phyloP scores from a whole-genome alignment of 2,329 filamentous ascomycete genomes.

The Aspergillus unguis region DNA sequence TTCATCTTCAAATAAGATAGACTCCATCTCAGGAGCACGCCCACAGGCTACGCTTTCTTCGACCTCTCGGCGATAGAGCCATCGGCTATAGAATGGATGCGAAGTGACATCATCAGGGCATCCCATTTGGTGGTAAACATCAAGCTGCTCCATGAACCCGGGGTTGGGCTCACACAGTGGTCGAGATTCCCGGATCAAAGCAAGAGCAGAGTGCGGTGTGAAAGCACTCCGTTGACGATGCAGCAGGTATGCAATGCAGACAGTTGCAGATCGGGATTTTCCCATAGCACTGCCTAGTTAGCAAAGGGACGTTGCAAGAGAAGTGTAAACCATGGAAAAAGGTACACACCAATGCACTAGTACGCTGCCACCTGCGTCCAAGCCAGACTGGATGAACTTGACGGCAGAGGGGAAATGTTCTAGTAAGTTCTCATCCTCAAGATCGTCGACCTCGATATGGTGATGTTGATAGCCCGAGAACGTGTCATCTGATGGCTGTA shows the following conservation, averaged over 20 bases:
- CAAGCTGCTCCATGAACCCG: conserved; percentile 86
- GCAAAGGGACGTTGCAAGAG: neutral
- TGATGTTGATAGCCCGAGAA: conserved; percentile 68
- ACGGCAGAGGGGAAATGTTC: conserved; percentile 75
- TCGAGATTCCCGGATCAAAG: conserved; percentile 65
- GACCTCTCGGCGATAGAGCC: conserved; percentile 65
- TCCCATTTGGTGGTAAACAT: conserved; percentile 83
- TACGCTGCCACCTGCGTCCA: conserved; percentile 60
- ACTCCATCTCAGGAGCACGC: conserved; percentile 70
- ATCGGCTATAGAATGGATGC: conserved; percentile 76
- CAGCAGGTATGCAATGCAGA: conserved; percentile 81
- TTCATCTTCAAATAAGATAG: conserved; percentile 69
- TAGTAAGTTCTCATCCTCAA: conserved; percentile 82
- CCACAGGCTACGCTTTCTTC: conserved; percentile 68
- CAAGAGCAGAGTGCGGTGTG: conserved; percentile 62
- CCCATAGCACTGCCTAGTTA: conserved; percentile 73
- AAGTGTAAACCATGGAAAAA: neutral
- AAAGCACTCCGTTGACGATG: conserved; percentile 55
- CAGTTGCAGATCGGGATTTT: conserved; percentile 85
- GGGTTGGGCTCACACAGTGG: conserved; percentile 83
- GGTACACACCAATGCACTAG: conserved; percentile 67
- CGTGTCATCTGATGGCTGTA: conserved; percentile 54
- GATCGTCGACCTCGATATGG: conserved; percentile 82
- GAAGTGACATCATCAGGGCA: conserved; percentile 67
- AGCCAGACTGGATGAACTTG: conserved; percentile 75